Base-by-base conservation (phyloP, 805 yeast genomes). In the Saturnispora bothae region DNA sequence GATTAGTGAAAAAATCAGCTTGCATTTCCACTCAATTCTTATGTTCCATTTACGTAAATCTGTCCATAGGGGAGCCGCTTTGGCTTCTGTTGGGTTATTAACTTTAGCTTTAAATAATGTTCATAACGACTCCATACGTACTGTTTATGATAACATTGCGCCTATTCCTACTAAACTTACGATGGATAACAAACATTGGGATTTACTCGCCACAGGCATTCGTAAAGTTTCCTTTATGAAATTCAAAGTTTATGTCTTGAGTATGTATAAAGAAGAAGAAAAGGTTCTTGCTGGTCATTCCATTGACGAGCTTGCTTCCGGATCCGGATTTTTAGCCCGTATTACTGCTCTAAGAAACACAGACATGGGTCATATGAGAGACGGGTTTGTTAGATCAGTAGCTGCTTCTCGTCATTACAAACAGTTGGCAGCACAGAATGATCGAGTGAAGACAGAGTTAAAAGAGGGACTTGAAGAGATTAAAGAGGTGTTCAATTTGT, bases 281-380 rank as follows among this genome's bases (percentile, higher is more conserved):
- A 95, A 85, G 50, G 49, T 66, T 13, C 38, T 52, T 6, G 45
- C 63, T 35, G 53, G 71, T 4, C 52, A 65, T 3, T 45, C 57
- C 6, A 63, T 72, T 3, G 65, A 69, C 39, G 60, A 88, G 33
- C 53, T 86, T 29, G 73, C 71, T 31, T 57, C 72, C 9, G 73
- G 76, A 12, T 71, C 80, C 26, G 69, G 76, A 41, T 69, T 85
- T 48, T 64, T 77, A 32, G 78, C 86, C 19, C 67, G 94, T 45
- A 78, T 89, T 42, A 77, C 81, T 9, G 96, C 98, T 0, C 76
- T 80, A 14, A 73, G 96, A 53, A 85, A 83, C 56, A 89, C 97
- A 1, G 96, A 89, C 59, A 86, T 82, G 59, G 76, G 76, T 45
- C 97, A 92, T 54, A 60, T 89, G 51, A 73, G 82, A 47, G 97